A percentile compares a stretch with the other conserved stretches of the same genome.
Conservation (phyloP, 2,329 filamentous ascomycete species). For the Colletotrichum sojae region DNA sequence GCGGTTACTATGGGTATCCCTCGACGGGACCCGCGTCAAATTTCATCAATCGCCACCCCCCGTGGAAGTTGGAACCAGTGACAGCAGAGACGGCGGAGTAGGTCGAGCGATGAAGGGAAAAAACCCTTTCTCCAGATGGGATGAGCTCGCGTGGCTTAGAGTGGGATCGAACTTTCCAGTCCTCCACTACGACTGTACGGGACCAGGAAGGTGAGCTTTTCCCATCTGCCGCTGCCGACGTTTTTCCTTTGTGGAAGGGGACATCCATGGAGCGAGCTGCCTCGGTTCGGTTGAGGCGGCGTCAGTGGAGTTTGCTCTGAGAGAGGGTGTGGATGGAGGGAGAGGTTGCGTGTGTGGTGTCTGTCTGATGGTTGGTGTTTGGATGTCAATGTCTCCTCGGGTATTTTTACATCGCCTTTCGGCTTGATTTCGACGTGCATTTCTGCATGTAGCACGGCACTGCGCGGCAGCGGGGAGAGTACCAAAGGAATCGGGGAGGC, state of each 20-base stretch:
- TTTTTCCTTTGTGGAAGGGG: conserved; percentile 8
- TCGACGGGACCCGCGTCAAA: conserved; percentile 2
- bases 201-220: neutral
- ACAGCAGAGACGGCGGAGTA: neutral
- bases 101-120: neutral
- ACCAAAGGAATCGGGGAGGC: neutral
- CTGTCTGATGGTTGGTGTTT: neutral
- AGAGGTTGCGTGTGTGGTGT: neutral
- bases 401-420: conserved; percentile 5
- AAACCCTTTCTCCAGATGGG: neutral
- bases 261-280: neutral
- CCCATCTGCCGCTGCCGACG: conserved; percentile 20
- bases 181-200: neutral
- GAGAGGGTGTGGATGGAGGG: neutral
- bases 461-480: neutral
- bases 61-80: neutral
- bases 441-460: neutral
- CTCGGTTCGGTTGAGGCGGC: neutral
- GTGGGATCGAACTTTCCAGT: conserved; percentile 13
- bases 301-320: conserved; percentile 6
- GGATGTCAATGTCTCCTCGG: conserved; percentile 20
- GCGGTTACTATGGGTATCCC: conserved; percentile 17
- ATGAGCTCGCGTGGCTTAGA: conserved; percentile 26
- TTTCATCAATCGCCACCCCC: neutral
- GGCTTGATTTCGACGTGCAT: neutral